Base-by-base conservation (phyloP, 805 yeast genomes). In the Ogataea wickerhamii region DNA sequence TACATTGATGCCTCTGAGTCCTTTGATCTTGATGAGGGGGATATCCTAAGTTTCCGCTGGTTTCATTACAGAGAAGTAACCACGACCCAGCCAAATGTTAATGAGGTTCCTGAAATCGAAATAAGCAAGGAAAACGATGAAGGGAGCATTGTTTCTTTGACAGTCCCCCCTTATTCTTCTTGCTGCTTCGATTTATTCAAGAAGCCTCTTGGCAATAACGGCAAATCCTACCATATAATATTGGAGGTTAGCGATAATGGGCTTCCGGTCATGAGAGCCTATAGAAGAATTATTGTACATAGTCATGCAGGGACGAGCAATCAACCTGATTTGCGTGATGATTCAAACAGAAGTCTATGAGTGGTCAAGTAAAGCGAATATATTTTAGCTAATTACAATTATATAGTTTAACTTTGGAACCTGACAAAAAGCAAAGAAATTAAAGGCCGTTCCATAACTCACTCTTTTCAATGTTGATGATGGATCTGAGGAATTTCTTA, bases 41-140 rank as follows among this genome's bases (percentile, higher is more conserved):
- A 41, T 7, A 21, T 21, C 0, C 31, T 58, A 19, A 21, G 18
- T 7, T 56, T 30, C 41, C 47, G 53, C 11, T 59, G 63, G 63
- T 52, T 44, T 34, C 61, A 56, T 34, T 59, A 59, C 32, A 39
- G 51, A 19, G 56, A 52, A 19, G 33, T 49, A 8, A 40, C 37
- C 6, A 32, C 59, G 23, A 45, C 57, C 1, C 57, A 52, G 18
- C 52, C 55, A 1, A 52, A 49, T 36, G 36, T 47, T 7, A 20
- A 37, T 8, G 59, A 51, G 18, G 49, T 51, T 19, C 57, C 50
- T 13, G 43, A 36, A 14, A 46, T 51, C n/a, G 30, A 26, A 22
- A 45, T 53, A 19, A 28, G 3, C 2, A 23, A 31, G 6, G 23
- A 34, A 5, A 44, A 49, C 19, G 28, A 34, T 3, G 39, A 41